A percentile compares a stretch with the other conserved stretches of the same genome.
Evolutionary conservation across 257 asterid genomes (phyloP).

Genomic region (Leonotis leonurus): DNA sequence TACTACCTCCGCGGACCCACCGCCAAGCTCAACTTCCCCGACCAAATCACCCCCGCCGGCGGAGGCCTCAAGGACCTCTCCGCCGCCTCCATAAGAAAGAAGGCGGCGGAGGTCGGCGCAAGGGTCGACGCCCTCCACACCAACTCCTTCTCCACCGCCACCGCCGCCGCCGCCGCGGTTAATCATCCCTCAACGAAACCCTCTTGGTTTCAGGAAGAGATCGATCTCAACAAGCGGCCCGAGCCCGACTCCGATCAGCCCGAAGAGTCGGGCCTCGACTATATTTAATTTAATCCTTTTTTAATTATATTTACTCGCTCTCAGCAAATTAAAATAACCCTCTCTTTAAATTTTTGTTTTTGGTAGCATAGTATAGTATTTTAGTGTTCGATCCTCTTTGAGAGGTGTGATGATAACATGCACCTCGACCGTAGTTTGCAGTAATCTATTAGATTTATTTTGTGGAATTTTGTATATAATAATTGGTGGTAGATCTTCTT

Average conservation of each 20-base stretch:
- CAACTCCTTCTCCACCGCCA: slow-evolving; percentile 8
- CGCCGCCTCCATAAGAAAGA: slow-evolving; percentile 62
- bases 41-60: slow-evolving; percentile 22
- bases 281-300: too few relatives aligned
- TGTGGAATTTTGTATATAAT: too few relatives aligned
- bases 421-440: too few relatives aligned
- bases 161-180: too few relatives aligned
- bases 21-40: slow-evolving; percentile 74
- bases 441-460: too few relatives aligned
- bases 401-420: slow-evolving; percentile 24
- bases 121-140: slow-evolving; percentile 68
- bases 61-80: slow-evolving; percentile 43
- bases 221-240: slow-evolving; percentile 45
- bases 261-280: slow-evolving; percentile 14
- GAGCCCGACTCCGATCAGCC: slow-evolving; percentile 29
- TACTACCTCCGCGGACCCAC: slow-evolving; percentile 70
- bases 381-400: too few relatives aligned
- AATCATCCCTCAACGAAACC: too few relatives aligned
- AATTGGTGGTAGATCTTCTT: too few relatives aligned
- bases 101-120: slow-evolving; percentile 79
- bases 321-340: too few relatives aligned
- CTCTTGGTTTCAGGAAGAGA: slow-evolving; percentile 61
- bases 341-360: neutral
- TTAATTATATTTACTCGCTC: too few relatives aligned
- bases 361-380: too few relatives aligned